Evolutionary conservation across 176 grass and related monocot species (phyloP).

Genomic region (Metroxylon sagu): DNA sequence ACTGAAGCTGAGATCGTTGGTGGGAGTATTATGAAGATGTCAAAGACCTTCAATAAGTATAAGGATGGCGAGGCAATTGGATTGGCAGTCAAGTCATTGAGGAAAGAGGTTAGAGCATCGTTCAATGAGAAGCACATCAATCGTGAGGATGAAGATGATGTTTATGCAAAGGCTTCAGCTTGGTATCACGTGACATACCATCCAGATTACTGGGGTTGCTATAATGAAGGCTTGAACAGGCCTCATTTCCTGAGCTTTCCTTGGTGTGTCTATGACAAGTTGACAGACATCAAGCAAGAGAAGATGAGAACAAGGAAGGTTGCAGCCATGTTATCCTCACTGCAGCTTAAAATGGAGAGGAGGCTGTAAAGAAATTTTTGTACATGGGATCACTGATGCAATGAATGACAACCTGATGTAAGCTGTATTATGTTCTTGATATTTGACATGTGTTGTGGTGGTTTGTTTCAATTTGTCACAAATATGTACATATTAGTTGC

Average conservation of each 20-base stretch:
- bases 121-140: slow-evolving; percentile 39
- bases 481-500: too few species aligned
- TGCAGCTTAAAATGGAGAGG: slow-evolving; percentile 20
- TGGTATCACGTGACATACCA: slow-evolving; percentile 94
- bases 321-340: slow-evolving; percentile 20
- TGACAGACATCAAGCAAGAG: slow-evolving; percentile 51
- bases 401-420: too few species aligned
- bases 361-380: too few species aligned
- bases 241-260: slow-evolving; percentile 83
- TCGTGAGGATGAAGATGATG: slow-evolving; percentile 11
- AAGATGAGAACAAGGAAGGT: slow-evolving; percentile 23
- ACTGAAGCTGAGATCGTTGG: slow-evolving; percentile 82
- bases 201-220: slow-evolving; percentile 37
- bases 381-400: too few species aligned
- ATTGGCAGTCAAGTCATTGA: slow-evolving; percentile 49
- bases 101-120: slow-evolving; percentile 76
- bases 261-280: slow-evolving; percentile 71
- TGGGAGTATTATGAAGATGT: slow-evolving; percentile 79
- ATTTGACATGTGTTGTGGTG: too few species aligned
- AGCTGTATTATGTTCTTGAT: too few species aligned
- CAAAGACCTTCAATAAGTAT: slow-evolving; percentile 62
- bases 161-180: slow-evolving; percentile 69
- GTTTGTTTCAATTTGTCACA: too few species aligned
- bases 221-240: slow-evolving; percentile 47
- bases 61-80: slow-evolving; percentile 71